phyloP scores from a whole-genome alignment of 1,284 basidiomycete genomes.

The Malassezia obtusa region DNA sequence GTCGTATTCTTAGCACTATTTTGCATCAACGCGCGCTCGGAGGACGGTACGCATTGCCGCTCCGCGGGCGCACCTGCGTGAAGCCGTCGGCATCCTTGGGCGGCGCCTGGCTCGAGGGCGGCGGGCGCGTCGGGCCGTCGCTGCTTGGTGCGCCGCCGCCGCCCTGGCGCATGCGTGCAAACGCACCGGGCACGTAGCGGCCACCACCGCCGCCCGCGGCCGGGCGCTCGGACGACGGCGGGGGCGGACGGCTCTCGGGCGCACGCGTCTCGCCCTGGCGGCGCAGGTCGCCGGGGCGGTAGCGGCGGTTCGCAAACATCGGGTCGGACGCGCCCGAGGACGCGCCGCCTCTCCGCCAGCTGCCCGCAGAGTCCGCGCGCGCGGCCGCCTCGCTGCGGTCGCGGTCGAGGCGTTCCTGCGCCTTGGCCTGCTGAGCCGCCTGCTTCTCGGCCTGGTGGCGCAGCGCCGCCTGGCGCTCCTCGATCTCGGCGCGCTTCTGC shows the following conservation, averaged over 20 bases:
- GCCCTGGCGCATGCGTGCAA: conserved; percentile 14
- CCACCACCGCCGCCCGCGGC: background rate
- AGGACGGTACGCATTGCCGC: conserved; percentile 39
- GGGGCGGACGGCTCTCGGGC: background rate
- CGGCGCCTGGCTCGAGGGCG: background rate
- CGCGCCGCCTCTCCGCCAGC: conserved; percentile 14
- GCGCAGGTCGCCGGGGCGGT: conserved; percentile 14
- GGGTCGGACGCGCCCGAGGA: conserved; percentile 11
- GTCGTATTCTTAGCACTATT: background rate
- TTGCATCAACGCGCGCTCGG: conserved; percentile 9
- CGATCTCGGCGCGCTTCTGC: conserved; percentile 42
- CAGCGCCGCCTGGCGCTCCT: conserved; percentile 40
- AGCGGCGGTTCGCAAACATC: conserved; percentile 18
- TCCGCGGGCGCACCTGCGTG: conserved; percentile 14
- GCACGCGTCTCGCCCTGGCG: conserved; percentile 2
- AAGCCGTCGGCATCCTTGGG: conserved; percentile 10
- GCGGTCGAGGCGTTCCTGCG: conserved; percentile 19
- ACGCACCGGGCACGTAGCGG: conserved; percentile 13
- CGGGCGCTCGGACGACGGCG: conserved; percentile 1
- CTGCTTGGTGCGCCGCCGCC: conserved; percentile 1
- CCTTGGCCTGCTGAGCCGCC: conserved; percentile 34
- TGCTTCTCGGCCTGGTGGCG: conserved; percentile 34
- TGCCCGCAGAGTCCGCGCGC: conserved; percentile 2
- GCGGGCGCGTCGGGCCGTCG: background rate
- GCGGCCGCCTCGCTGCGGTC: background rate